Evolutionary conservation across 305 asterid genomes (phyloP), one percentile per base, ranked within the genome.

Genomic region (Withania somnifera): DNA sequence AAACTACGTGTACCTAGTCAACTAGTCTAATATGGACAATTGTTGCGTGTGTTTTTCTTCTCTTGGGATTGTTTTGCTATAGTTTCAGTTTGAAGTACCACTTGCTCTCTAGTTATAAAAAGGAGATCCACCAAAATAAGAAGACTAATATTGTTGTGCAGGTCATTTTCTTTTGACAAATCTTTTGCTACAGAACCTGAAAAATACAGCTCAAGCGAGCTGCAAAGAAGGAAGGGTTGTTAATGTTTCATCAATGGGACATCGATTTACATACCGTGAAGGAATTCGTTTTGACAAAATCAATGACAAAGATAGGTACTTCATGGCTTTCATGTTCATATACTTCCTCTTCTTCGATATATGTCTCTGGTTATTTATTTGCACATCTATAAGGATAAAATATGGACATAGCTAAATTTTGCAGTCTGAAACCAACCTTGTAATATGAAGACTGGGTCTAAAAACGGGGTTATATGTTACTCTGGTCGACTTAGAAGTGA

Each of bases 151-250:
- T 45, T 86, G 81, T 66, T 79, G 15, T 85, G 84, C 92, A 94
- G 98, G 98, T 78, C 95, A 94, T 90, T 93, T 93, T 86, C 97
- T 93, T 86, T 84, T 94, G 90, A 92, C 98, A 77, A 88, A 89
- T 87, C 92, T 93, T 85, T 85, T 94, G 83, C 64, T 94, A 84
- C 92, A 90, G 84, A 92, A 85, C 80, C 91, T 94, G 94, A 94
- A 93, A 87, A 87, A 82, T 82, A 93, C 97, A 60, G 93, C 97
- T 68, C 79, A 47, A 45, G 86, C 88, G 63, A 86, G 94, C 87
- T 88, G 87, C 28, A 94, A 79, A 87, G 95, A 94, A 88, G 97
- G 97, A 82, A 89, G 97, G 87, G 91, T 94, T 83, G 90, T 94
- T 45, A 94, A 82, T 79, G 87, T 94, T 86, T 91, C 98, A 84